phyloP scores from a whole-genome alignment of 1,284 basidiomycete genomes.

The Takashimella koratensis region DNA sequence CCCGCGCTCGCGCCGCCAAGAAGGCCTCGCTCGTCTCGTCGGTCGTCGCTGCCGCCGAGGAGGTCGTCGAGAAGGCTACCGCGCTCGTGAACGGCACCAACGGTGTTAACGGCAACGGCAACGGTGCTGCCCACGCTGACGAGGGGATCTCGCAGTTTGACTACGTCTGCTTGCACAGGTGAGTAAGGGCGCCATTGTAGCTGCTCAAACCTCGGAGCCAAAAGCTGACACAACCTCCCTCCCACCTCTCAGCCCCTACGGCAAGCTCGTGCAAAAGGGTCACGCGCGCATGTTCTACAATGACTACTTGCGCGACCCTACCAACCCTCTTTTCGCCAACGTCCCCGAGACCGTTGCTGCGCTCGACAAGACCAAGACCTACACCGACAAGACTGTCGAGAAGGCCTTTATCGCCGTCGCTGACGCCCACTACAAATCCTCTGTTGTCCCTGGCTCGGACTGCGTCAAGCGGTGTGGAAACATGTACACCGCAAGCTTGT shows the following conservation, averaged over 20 bases:
- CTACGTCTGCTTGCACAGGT: slow-evolving; percentile 84
- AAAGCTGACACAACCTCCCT: slow-evolving; percentile 7
- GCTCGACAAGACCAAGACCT: slow-evolving; percentile 65
- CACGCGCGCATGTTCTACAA: slow-evolving; percentile 73
- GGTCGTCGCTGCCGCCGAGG: slow-evolving; percentile 23
- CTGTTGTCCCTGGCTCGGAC: slow-evolving; percentile 72
- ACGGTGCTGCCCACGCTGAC: slow-evolving; percentile 27
- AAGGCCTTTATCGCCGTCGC: slow-evolving; percentile 81
- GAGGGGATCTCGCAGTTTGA: slow-evolving; percentile 73
- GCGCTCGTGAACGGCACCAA: slow-evolving; percentile 36
- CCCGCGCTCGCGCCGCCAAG: slow-evolving; percentile 45
- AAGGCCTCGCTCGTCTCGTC: slow-evolving; percentile 35
- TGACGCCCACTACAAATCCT: slow-evolving; percentile 65
- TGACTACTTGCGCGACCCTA: slow-evolving; percentile 81
- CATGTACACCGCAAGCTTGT: slow-evolving; percentile 98
- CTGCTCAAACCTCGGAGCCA: neutral
- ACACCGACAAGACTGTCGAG: slow-evolving; percentile 91
- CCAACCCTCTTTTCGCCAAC: slow-evolving; percentile 67
- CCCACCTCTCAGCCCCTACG: slow-evolving; percentile 79
- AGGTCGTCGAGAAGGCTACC: slow-evolving; percentile 24
- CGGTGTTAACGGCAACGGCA: slow-evolving; percentile 29
- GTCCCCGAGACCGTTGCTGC: slow-evolving; percentile 67
- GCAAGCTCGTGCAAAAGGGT: slow-evolving; percentile 97
- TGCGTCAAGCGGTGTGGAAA: slow-evolving; percentile 88
- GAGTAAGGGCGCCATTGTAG: slow-evolving; percentile 11